These are phyloP conservation scores for Backusella luteola DNA, from an alignment of 192 early-diverging fungal genomes.

Conservation along the genomic window DNA sequence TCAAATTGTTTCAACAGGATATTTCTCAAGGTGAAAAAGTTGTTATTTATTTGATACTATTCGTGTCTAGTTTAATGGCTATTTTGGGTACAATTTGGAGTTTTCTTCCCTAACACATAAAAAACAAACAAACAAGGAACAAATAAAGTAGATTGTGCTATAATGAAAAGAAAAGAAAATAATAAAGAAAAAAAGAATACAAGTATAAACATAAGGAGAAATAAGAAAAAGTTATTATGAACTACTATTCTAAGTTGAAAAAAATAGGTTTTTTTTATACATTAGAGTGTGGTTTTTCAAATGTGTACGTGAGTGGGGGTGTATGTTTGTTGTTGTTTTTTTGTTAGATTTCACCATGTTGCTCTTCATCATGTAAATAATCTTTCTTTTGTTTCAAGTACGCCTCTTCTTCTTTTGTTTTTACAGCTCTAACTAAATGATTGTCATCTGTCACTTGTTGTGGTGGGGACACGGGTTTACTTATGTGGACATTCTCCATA, in stretches of 20 bases:
- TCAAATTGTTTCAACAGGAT: slow-evolving; percentile 17
- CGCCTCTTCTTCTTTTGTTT: slow-evolving; percentile 24
- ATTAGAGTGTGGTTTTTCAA: not conserved
- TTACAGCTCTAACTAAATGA: slow-evolving; percentile 23
- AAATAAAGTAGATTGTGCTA: slow-evolving; percentile 6
- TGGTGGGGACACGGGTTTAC: not conserved
- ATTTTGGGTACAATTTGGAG: slow-evolving; percentile 30
- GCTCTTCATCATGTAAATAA: slow-evolving; percentile 18
- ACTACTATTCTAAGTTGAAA: not conserved
- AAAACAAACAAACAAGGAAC: slow-evolving; percentile 1
- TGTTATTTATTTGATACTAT: slow-evolving; percentile 17
- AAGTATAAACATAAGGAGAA: slow-evolving; percentile 12
- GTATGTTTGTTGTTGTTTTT: not conserved
- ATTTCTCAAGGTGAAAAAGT: slow-evolving; percentile 8
- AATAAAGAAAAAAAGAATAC: not conserved
- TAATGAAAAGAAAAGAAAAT: not conserved
- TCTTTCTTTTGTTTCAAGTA: slow-evolving; percentile 12
- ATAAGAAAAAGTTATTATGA: slow-evolving; percentile 2
- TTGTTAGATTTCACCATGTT: slow-evolving; percentile 30
- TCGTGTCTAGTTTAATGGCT: slow-evolving; percentile 13
- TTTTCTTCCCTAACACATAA: slow-evolving; percentile 17
- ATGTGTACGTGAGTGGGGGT: not conserved
- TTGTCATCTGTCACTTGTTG: slow-evolving; percentile 6
- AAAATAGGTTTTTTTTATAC: slow-evolving; percentile 5
- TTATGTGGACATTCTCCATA: slow-evolving; percentile 1